Percentiles rank a stretch among this genome's conserved stretches.
Evolutionary conservation across 2,329 filamentous ascomycete genomes (phyloP).

Genomic region (Arthrobotrys pseudoclavata): DNA sequence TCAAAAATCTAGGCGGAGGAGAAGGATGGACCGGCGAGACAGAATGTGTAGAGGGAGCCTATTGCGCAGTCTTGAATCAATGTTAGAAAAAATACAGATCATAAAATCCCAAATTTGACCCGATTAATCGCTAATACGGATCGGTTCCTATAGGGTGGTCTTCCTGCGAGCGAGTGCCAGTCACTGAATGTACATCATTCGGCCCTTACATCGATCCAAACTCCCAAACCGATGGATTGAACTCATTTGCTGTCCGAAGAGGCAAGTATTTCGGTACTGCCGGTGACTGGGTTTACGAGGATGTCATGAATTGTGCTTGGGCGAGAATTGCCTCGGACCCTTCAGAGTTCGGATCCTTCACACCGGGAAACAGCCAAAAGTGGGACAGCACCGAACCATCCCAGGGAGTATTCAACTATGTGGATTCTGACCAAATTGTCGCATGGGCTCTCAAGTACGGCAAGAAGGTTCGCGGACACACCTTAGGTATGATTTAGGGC

Average conservation of each 20-base stretch:
- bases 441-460: constrained; percentile 69
- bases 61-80: constrained; percentile 54
- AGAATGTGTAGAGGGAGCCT: constrained; percentile 45
- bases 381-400: constrained; percentile 73
- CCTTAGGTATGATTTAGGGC: constrained; percentile 60
- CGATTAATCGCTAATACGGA: not conserved
- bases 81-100: constrained; percentile 21
- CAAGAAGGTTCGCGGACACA: constrained; percentile 75
- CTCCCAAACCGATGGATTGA: constrained; percentile 52
- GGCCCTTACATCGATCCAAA: constrained; percentile 52
- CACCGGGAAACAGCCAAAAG: constrained; percentile 78
- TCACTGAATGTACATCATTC: constrained; percentile 47
- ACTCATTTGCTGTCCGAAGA: constrained; percentile 42
- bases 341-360: constrained; percentile 73
- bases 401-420: constrained; percentile 73
- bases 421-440: constrained; percentile 71
- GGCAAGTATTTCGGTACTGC: constrained; percentile 56
- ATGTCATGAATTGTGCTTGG: constrained; percentile 65
- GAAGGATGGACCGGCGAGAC: constrained; percentile 54
- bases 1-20: constrained; percentile 41
- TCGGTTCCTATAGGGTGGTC: constrained; percentile 43
- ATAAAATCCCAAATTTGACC: not conserved
- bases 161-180: constrained; percentile 39
- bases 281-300: constrained; percentile 64
- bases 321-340: constrained; percentile 48